A percentile compares a stretch with the other conserved stretches of the same genome.
Conservation (phyloP, 192 early-diverging fungal genomes). For the Backusella morwellensis region DNA sequence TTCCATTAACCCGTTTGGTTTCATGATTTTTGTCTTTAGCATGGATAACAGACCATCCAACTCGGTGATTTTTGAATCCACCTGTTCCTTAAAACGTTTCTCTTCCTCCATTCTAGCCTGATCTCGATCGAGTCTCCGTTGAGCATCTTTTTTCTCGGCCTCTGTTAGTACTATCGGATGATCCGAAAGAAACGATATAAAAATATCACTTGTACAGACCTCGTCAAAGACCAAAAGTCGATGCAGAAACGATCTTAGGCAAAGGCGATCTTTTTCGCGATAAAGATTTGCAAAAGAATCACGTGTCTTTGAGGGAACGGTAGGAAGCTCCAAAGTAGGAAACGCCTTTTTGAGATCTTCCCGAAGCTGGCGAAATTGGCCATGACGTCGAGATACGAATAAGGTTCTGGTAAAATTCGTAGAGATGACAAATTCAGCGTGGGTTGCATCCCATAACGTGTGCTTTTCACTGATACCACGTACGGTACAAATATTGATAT, state of each 20-base stretch:
- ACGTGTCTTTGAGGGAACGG: slow-evolving; percentile 37
- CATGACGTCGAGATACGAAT: slow-evolving; percentile 44
- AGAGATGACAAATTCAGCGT: slow-evolving; percentile 46
- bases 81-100: slow-evolving; percentile 42
- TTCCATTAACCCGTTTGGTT: slow-evolving; percentile 37
- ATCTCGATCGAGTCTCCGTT: slow-evolving; percentile 39
- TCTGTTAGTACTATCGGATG: slow-evolving; percentile 34
- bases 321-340: slow-evolving; percentile 46
- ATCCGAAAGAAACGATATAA: slow-evolving; percentile 42
- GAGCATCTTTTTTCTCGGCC: slow-evolving; percentile 37
- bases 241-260: slow-evolving; percentile 43
- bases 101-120: slow-evolving; percentile 39
- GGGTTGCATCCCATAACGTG: slow-evolving; percentile 40
- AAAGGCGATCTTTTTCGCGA: slow-evolving; percentile 51
- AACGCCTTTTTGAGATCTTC: slow-evolving; percentile 39
- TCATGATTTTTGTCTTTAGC: slow-evolving; percentile 44
- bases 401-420: slow-evolving; percentile 18
- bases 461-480: slow-evolving; percentile 34
- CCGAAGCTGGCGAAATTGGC: slow-evolving; percentile 44
- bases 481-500: slow-evolving; percentile 49
- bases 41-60: slow-evolving; percentile 45
- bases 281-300: slow-evolving; percentile 27
- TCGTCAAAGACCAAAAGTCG: slow-evolving; percentile 31
- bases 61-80: slow-evolving; percentile 42
- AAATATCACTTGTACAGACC: slow-evolving; percentile 27